Evolutionary conservation across 2,329 filamentous ascomycete genomes (phyloP).

Genomic region (Pyrenophora tritici-repentis): DNA sequence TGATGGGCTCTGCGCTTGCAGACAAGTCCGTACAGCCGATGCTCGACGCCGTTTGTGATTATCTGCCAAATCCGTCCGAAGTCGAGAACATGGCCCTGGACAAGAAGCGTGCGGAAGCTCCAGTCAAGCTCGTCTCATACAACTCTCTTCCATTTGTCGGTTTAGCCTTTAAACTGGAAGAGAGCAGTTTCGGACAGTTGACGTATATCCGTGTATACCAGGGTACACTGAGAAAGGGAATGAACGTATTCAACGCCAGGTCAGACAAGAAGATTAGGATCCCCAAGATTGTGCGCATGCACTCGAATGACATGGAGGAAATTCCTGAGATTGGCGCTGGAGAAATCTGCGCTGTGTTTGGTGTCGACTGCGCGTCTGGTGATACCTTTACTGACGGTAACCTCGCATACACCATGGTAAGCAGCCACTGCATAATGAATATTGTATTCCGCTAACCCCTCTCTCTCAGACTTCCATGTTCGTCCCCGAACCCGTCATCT

Average conservation of each 20-base stretch:
- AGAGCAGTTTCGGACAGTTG: slow-evolving; percentile 97
- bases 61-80: slow-evolving; percentile 88
- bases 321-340: slow-evolving; percentile 89
- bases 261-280: slow-evolving; percentile 96
- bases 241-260: slow-evolving; percentile 90
- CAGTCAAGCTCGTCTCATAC: slow-evolving; percentile 88
- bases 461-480: slow-evolving; percentile 77
- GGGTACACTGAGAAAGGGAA: slow-evolving; percentile 83
- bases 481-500: slow-evolving; percentile 97
- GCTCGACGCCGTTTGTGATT: slow-evolving; percentile 95
- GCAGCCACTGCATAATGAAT: slow-evolving; percentile 1
- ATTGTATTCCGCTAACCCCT: slow-evolving; percentile 14
- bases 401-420: slow-evolving; percentile 84
- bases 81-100: slow-evolving; percentile 90
- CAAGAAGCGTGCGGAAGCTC: slow-evolving; percentile 74
- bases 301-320: slow-evolving; percentile 99
- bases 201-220: slow-evolving; percentile 99
- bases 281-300: slow-evolving; percentile 97
- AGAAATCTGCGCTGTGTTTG: slow-evolving; percentile 98
- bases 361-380: slow-evolving; percentile 94
- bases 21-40: slow-evolving; percentile 96
- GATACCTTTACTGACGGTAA: slow-evolving; percentile 97
- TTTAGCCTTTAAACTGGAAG: slow-evolving; percentile 97
- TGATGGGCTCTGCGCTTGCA: slow-evolving; percentile 94
- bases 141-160: slow-evolving; percentile 93